Evolutionary conservation across 306 rosid species (phyloP), one percentile per base, ranked within the genome.

Genomic region (Trifolium fragiferum): DNA sequence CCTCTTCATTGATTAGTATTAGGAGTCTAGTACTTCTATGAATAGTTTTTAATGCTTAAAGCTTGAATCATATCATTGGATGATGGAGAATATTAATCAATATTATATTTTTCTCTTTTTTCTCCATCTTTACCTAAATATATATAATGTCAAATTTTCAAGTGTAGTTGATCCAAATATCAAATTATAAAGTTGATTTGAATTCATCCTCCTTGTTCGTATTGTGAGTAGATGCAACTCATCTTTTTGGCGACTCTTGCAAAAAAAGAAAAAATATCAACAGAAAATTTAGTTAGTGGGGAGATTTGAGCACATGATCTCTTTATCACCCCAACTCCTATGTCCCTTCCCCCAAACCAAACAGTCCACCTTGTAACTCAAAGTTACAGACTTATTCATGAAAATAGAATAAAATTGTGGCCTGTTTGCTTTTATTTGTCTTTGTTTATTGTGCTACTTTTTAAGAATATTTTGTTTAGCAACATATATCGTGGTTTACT

Each of bases 401-500:
- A 33, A 44, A 68, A 15, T 68, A 53, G 41, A 68, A 57, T 66
- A 71, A 44, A 63, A 12, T 20, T 84, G 43, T 33, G 18, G 68
- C 33, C n/a, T 30, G 43, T 53, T 46, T 74, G 30, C 47, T 76
- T 66, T 72, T 50, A 51, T 76, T 53, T 57, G 41, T 20, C 41
- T 47, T 46, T 66, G 25, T 54, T 62, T 70, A 25, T 44, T 74
- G 20, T 41, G 61, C 43, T 41, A 20, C 65, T 47, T 68, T 68
- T 53, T 30, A 12, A 60, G 20, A 73, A 37, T 13, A 33, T 70
- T 73, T 33, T 6, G 58, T 78, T n/a, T 64, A 50, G 55, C 35
- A 54, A 61, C 37, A 37, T 41, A 62, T 70, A 1, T 72, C 38
- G 66, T 63, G 35, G 68, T 82, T 74, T 66, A 78, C 47, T 72